Evolutionary conservation across 1,284 basidiomycete genomes (phyloP).

Genomic region (Afroboletus lepidellus): DNA sequence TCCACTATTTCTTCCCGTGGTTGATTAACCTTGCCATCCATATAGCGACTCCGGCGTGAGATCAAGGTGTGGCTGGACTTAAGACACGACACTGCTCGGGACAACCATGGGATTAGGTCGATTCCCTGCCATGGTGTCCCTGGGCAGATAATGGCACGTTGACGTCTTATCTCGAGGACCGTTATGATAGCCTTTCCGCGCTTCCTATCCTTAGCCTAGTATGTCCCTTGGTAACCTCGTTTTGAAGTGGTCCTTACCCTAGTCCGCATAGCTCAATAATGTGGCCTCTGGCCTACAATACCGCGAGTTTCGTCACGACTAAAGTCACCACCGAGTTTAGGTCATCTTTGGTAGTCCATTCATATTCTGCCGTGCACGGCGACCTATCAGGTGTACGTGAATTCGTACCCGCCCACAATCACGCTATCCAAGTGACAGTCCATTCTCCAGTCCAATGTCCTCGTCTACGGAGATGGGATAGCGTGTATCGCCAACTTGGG

Average conservation of each 20-base stretch:
- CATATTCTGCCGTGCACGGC: background rate
- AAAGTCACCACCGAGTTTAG: background rate
- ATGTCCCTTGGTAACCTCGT: background rate
- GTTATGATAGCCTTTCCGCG: background rate
- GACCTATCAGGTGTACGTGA: background rate
- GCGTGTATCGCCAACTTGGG: background rate
- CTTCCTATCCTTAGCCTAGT: conserved; percentile 3
- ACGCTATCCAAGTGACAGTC: background rate
- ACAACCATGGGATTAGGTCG: conserved; percentile 2
- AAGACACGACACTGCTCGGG: conserved; percentile 7
- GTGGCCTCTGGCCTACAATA: conserved; percentile 5
- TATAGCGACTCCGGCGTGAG: background rate
- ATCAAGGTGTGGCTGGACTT: background rate
- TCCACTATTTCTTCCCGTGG: too few relatives aligned
- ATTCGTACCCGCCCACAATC: background rate
- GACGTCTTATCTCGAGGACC: background rate
- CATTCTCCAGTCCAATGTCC: background rate
- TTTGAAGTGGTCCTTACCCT: background rate
- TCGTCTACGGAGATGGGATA: background rate
- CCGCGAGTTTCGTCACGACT: too few relatives aligned
- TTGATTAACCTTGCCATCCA: background rate
- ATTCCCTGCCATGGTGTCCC: conserved; percentile 7
- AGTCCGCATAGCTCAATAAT: background rate
- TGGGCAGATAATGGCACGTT: conserved; percentile 6
- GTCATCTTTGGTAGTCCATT: background rate